Evolutionary conservation across 768 basidiomycete species (phyloP), one percentile per base, ranked within the genome.

Genomic region (Amanita brunnescens): DNA sequence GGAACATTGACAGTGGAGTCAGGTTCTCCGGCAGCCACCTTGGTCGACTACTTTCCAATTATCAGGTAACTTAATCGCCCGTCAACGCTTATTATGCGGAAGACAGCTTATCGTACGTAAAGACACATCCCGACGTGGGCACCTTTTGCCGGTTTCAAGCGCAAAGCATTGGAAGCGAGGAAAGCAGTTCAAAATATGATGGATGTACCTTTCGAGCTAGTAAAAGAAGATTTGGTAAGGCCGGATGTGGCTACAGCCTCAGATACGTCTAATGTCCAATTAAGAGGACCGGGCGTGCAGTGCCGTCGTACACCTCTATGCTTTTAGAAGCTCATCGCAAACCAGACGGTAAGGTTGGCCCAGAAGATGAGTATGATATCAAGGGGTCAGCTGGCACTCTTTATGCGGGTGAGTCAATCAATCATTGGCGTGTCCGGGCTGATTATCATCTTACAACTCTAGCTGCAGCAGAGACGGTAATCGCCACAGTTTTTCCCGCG

Each of bases 351-450:
- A 61, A 57, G 40, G 56, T 72, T 45, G 60, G 63, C 41, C 59
- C 59, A 18, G 73, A 74, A 59, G 74, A 75, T 38, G 76, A 77
- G 55, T 69, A 73, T 51, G 73, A 78, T 60, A 78, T 80, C 59
- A 77, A 74, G 66, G 77, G 76, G 38, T 73, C 75, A n/a, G 76
- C 77, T 45, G 77, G 73, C 26, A 78, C 77, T 6, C 63, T 79
- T 43, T 76, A 71, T 60, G 70, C 70, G 44, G 76, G 76, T 77
- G 59, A 52, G 69, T 50, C 24, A 42, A 49, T 24, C 52, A 21
- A 24, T 33, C 24, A 30, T 12, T 47, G 38, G 2, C 29, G 20
- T 47, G 1, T 30, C 32, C n/a, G 39, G 20, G 21, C 42, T 44
- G 18, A 43, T 13, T 24, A 52, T 50, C n/a, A n/a, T n/a, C n/a